Evolutionary conservation across 768 basidiomycete species (phyloP), one percentile per base, ranked within the genome.

Genomic region (Botryobasidium botryosum): DNA sequence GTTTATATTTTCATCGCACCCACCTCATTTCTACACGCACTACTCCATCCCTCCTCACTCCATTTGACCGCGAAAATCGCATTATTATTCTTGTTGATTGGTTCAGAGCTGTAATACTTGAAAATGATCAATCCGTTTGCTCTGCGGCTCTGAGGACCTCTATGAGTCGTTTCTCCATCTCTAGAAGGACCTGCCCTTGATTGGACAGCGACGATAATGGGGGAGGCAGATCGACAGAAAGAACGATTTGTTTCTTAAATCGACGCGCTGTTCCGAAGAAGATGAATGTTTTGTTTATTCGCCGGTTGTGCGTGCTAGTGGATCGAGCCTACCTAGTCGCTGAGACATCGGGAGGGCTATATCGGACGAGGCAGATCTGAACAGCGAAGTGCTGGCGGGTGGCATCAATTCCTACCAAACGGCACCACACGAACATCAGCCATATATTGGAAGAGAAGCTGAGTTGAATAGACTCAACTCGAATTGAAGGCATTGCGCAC

Each of bases 321-420:
- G 41, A 42, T 41, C 39, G 37, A 17, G 20, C 68, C 64, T 64
- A 86, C 84, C 81, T 57, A 87, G 67, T 57, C 85, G 74, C 60
- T 75, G 76, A 38, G 80, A 77, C 77, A 88, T 83, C 47, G 77
- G 63, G 51, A 74, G 61, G 40, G 81, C 74, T 18, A 69, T 63
- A 59, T 83, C 81, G 40, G 72, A 70, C 47, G 62, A 64, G 25
- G 70, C 63, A 23, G 74, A 66, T 48, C 78, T 71, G 61, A 77
- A 78, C 51, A 86, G 60, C 49, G 71, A 64, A 27, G 79, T 80
- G 35, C 70, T 76, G 31, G 74, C 63, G 29, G 64, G 60, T 13
- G 62, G 56, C 26, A 54, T 59, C 17, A 26, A 25, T 46, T 26
- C 44, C 48, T 47, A 27, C 13, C 40, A 24, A 13, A 17, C 17